These are phyloP conservation scores for Ceratopteris richardii DNA, from an alignment of 75 land plant genomes.

Conservation along the genomic window DNA sequence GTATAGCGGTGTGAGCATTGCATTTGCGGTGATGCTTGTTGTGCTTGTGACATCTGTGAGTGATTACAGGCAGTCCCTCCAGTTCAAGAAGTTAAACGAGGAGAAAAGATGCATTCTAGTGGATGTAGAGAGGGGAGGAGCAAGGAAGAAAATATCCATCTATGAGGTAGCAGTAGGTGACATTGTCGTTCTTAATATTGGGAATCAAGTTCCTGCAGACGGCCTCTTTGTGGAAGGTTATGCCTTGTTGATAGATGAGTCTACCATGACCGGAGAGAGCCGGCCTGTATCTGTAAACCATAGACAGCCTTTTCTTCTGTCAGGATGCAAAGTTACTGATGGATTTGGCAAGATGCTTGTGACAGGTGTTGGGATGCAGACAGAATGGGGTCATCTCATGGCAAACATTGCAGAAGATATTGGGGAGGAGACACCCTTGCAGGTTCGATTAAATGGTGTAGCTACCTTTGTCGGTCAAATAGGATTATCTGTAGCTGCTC, in stretches of 20 bases:
- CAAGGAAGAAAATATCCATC: conserved; percentile 29
- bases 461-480: conserved; percentile 52
- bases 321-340: conserved; percentile 48
- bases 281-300: conserved; percentile 30
- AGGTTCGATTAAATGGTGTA: conserved; percentile 57
- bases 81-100: conserved; percentile 63
- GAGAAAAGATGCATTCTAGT: conserved; percentile 57
- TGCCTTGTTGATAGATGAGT: conserved; percentile 47
- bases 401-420: conserved; percentile 70
- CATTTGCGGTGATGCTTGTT: conserved; percentile 83
- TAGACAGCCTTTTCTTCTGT: conserved; percentile 36
- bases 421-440: conserved; percentile 86
- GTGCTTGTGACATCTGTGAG: conserved; percentile 77
- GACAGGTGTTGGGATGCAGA: conserved; percentile 72
- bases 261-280: conserved; percentile 68
- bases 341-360: conserved; percentile 48
- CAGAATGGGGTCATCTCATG: conserved; percentile 86
- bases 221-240: conserved; percentile 44
- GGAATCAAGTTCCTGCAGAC: conserved; percentile 64
- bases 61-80: conserved; percentile 71
- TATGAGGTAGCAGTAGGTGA: conserved; percentile 66
- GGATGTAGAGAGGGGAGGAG: conserved; percentile 32
- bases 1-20: conserved; percentile 93
- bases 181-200: conserved; percentile 38
- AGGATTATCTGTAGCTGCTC: conserved; percentile 31